Evolutionary conservation across 768 basidiomycete genomes (phyloP).

Genomic region (Tylopilus rubrobrunneus): DNA sequence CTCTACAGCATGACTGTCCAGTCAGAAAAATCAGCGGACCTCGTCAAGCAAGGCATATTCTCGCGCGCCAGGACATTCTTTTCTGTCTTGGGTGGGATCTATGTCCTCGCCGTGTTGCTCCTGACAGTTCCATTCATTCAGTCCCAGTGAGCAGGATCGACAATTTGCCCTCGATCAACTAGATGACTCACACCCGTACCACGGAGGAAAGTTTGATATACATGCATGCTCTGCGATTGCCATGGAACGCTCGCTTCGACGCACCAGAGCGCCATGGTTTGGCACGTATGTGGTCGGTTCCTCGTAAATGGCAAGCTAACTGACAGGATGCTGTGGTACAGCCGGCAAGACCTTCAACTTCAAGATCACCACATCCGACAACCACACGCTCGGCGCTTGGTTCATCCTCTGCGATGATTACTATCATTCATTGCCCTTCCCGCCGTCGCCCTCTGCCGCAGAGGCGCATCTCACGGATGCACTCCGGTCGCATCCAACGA

Average conservation of each 20-base stretch:
- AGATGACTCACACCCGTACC: conserved; percentile 16
- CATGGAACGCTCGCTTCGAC: conserved; percentile 59
- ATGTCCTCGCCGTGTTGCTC: conserved; percentile 48
- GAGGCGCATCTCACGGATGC: conserved; percentile 49
- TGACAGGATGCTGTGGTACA: conserved; percentile 23
- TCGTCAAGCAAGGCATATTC: conserved; percentile 17
- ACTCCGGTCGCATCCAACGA: conserved; percentile 57
- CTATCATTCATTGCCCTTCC: conserved; percentile 48
- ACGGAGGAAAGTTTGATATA: conserved; percentile 47
- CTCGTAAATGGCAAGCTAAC: not conserved
- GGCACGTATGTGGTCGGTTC: conserved; percentile 54
- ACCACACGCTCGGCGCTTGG: conserved; percentile 81
- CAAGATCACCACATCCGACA: conserved; percentile 68
- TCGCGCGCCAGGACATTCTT: conserved; percentile 30
- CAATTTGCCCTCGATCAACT: conserved; percentile 12
- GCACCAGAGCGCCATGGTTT: conserved; percentile 76
- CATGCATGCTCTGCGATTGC: conserved; percentile 62
- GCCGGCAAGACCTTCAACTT: conserved; percentile 79
- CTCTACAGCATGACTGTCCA: conserved; percentile 10
- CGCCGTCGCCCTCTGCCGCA: conserved; percentile 34
- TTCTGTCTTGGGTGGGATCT: conserved; percentile 47
- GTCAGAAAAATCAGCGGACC: not conserved
- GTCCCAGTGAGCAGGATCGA: conserved; percentile 49
- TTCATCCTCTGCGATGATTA: conserved; percentile 67
- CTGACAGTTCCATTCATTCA: conserved; percentile 65